Base-by-base conservation (phyloP, 352 stramenopile species). In the Globisporangium cylindrosporum region DNA sequence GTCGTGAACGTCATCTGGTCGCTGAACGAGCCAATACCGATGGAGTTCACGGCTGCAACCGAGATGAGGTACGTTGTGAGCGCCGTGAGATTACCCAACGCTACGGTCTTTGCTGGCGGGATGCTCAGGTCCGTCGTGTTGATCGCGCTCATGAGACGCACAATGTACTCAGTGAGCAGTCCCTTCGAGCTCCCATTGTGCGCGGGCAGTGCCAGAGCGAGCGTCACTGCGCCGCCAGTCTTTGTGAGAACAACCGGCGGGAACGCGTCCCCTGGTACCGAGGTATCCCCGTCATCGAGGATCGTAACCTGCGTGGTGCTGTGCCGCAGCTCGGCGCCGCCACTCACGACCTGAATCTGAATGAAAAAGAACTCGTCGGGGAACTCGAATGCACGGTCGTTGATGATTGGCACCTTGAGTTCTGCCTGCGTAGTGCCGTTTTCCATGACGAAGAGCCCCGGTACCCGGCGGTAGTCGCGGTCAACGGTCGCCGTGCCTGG, bases 131-230 rank as follows among this genome's bases (percentile, higher is more conserved):
- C 69, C 0, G 32, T 49, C 4, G 53, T 67, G 10, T 24, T 71
- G 0, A 46, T 59, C 1, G 70, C 62, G 4, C 63, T 72, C 34
- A 43, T 73, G 0, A 91, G 59, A 3, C 77, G 77, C 20, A 89
- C 29, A 0, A 74, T 29, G 66, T 87, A 89, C 6, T 62, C 76
- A 0, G 53, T 66, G 10, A 90, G 64, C 20, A 59, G 22, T 2
- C 77, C 76, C 25, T 59, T 69, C 3, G 73, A 32, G 70, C 82
- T 91, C 0, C 82, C 82, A 27, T 91, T 91, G 38, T 91, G 82
- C 0, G 55, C 9, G 3, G 82, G 82, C 0, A 84, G 54, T 7
- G 49, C 14, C 14, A 79, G 18, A 4, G 66, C 22, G 20, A 91
- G 74, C 7, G 54, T 77, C 4, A 71, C 80, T 4, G 62, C 54